Conservation (phyloP, 2,329 filamentous ascomycete genomes). For the Penicillium sp. region DNA sequence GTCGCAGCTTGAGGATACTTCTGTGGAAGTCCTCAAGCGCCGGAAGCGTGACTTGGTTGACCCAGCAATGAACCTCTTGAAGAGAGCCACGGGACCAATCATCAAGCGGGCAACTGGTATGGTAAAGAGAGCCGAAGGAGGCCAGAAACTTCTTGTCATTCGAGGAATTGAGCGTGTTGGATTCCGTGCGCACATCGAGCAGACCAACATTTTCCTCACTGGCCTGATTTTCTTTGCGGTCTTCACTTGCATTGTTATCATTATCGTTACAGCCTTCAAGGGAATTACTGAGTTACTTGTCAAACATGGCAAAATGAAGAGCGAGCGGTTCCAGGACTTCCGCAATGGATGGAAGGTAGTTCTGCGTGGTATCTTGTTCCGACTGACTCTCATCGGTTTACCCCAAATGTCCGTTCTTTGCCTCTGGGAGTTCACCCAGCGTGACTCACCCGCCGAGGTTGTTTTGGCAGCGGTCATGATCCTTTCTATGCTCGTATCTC, state of each 20-base stretch:
- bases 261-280: constrained; percentile 71
- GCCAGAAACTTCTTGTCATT: constrained; percentile 45
- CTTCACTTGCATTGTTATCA: constrained; percentile 65
- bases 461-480: constrained; percentile 84
- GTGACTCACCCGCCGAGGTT: constrained; percentile 76
- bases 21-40: constrained; percentile 69
- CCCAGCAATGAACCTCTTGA: constrained; percentile 21
- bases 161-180: constrained; percentile 82
- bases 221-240: constrained; percentile 80
- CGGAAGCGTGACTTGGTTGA: constrained; percentile 42
- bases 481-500: constrained; percentile 65
- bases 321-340: constrained; percentile 84
- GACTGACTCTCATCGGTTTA: constrained; percentile 80
- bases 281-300: constrained; percentile 65
- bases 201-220: constrained; percentile 87
- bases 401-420: constrained; percentile 84
- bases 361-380: constrained; percentile 86
- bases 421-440: constrained; percentile 82
- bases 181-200: constrained; percentile 74
- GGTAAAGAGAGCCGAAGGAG: constrained; percentile 47
- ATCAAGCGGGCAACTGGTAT: constrained; percentile 20
- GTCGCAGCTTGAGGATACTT: constrained; percentile 62
- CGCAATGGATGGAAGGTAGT: constrained; percentile 88
- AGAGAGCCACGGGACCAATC: constrained; percentile 17
- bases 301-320: constrained; percentile 68